These are phyloP conservation scores for Naumovozyma baii DNA, from an alignment of 805 yeast genomes.

Conservation along the genomic window DNA sequence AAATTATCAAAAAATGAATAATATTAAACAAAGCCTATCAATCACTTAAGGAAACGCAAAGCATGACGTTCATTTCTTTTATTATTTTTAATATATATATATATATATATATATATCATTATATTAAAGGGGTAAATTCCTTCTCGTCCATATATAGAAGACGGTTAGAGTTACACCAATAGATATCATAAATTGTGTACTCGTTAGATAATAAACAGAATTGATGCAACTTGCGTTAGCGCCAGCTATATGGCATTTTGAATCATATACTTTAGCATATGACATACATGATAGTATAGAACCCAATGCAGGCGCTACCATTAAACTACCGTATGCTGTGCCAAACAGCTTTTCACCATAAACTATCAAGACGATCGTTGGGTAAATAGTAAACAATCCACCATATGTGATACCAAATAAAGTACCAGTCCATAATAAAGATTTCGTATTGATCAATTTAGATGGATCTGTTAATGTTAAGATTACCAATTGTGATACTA, in stretches of 20 bases:
- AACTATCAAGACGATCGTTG: slow-evolving; percentile 69
- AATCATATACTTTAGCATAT: slow-evolving; percentile 58
- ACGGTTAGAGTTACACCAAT: not conserved
- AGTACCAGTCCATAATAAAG: slow-evolving; percentile 29
- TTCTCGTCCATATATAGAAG: not conserved
- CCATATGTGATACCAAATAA: slow-evolving; percentile 71
- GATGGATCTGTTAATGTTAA: slow-evolving; percentile 13
- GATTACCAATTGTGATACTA: slow-evolving; percentile 30
- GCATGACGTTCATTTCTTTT: too few species aligned
- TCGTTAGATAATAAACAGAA: slow-evolving; percentile 14
- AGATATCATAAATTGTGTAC: slow-evolving; percentile 6
- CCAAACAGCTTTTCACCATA: slow-evolving; percentile 90
- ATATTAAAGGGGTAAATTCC: slow-evolving; percentile 1
- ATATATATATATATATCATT: too few species aligned
- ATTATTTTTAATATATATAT: too few species aligned
- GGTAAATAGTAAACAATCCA: slow-evolving; percentile 74
- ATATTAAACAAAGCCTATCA: too few species aligned
- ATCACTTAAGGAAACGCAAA: too few species aligned
- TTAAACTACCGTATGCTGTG: slow-evolving; percentile 84
- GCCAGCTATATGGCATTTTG: slow-evolving; percentile 15
- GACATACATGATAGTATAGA: slow-evolving; percentile 56
- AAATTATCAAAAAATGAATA: too few species aligned
- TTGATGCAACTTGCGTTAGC: slow-evolving; percentile 11
- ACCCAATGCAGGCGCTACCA: slow-evolving; percentile 83
- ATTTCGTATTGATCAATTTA: slow-evolving; percentile 16